Conservation (phyloP, 768 basidiomycete species). For the Phylloporus sp. region DNA sequence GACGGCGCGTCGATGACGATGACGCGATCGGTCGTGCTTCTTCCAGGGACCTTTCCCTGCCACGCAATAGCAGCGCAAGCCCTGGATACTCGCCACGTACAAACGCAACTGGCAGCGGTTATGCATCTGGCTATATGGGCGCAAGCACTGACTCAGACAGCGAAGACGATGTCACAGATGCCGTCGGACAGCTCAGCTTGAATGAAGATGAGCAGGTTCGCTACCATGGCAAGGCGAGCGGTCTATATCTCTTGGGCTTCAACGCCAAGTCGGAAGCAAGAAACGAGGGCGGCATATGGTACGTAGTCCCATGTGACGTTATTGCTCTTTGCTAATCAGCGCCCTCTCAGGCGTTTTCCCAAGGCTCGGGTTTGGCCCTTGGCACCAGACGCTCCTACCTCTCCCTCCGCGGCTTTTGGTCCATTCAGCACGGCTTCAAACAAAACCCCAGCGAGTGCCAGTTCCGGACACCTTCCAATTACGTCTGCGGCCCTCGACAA, state of each 20-base stretch:
- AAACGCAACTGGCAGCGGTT: slow-evolving; percentile 14
- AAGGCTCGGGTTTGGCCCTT: slow-evolving; percentile 81
- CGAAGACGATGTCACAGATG: slow-evolving; percentile 54
- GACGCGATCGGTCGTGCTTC: slow-evolving; percentile 5
- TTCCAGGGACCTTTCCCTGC: slow-evolving; percentile 2
- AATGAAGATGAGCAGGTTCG: slow-evolving; percentile 86
- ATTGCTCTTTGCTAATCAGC: slow-evolving; percentile 15
- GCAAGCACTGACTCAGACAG: slow-evolving; percentile 33
- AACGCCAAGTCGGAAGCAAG: slow-evolving; percentile 59
- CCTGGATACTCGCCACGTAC: slow-evolving; percentile 16
- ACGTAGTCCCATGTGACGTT: slow-evolving; percentile 16
- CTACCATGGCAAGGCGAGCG: slow-evolving; percentile 84
- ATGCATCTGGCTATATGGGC: slow-evolving; percentile 25
- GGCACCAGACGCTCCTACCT: slow-evolving; percentile 23
- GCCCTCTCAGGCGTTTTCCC: slow-evolving; percentile 64
- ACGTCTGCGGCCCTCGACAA: slow-evolving; percentile 29
- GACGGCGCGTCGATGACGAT: slow-evolving; percentile 42
- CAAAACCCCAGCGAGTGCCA: slow-evolving; percentile 8
- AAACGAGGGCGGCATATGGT: slow-evolving; percentile 78
- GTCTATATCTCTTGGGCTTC: slow-evolving; percentile 66
- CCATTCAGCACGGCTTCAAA: background rate
- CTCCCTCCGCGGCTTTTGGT: slow-evolving; percentile 7
- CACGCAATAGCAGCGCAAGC: slow-evolving; percentile 17
- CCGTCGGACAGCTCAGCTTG: slow-evolving; percentile 80
- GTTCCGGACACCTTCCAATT: slow-evolving; percentile 11